A percentile compares a stretch with the other conserved stretches of the same genome.
These are phyloP conservation scores for Blastocladiella emersonii DNA, from an alignment of 371 early-diverging fungal genomes.

Conservation along the genomic window DNA sequence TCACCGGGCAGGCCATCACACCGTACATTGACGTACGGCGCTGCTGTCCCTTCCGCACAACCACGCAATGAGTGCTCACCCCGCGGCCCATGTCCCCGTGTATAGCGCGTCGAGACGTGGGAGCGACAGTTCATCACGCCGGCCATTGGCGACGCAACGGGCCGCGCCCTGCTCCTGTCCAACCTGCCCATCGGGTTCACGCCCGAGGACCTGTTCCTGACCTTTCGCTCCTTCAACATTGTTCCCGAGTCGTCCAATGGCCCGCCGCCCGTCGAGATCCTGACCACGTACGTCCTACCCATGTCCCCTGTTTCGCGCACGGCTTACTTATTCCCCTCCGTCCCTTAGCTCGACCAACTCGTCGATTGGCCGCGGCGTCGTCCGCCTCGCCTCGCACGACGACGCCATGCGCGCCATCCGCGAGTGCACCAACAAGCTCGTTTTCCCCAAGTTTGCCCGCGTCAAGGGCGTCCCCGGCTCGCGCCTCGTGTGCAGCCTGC, in stretches of 20 bases:
- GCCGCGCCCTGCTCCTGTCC: background rate
- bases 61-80: no score
- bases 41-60: no score
- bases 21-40: background rate
- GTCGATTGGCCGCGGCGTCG: background rate
- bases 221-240: background rate
- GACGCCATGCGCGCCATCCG: background rate
- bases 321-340: background rate
- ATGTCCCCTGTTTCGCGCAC: background rate
- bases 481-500: background rate
- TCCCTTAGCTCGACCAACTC: background rate
- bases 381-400: background rate
- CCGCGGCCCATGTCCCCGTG: no score
- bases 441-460: background rate
- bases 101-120: background rate
- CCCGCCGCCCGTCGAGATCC: background rate
- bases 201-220: background rate
- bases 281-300: background rate
- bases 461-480: background rate
- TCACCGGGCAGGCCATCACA: background rate
- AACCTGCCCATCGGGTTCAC: background rate
- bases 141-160: background rate
- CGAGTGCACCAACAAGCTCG: background rate
- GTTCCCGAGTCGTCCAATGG: background rate
- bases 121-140: background rate